Evolutionary conservation across 1,139 yeast genomes (phyloP), one percentile per base, ranked within the genome.

Genomic region (Zygoascus meyerae): DNA sequence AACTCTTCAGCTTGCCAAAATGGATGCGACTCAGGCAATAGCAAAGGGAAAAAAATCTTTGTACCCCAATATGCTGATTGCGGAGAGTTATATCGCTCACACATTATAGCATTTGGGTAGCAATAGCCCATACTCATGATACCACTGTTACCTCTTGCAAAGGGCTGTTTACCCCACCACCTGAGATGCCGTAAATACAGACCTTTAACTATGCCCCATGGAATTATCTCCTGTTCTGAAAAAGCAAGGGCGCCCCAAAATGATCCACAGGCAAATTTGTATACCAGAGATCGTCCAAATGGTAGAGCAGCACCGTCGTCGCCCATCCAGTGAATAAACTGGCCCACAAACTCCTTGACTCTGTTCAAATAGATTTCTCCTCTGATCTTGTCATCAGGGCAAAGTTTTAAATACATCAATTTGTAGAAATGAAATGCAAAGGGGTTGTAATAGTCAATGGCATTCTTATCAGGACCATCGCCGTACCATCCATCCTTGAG

Each of bases 401-500:
- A 44, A 34, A 50, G 48, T 21, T 46, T 50, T n/a, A 50, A 48
- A 46, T 63, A 63, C 45, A 64, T 48, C 36, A 64, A 45, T 10
- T 61, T 59, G 45, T 62, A 64, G 44, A 55, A 63, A 42, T 64
- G 68, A 45, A 64, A 56, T 4, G 68, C 68, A 54, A 60, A 64
- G 9, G 63, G 58, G 49, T 63, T 61, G 46, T 64, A 64, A 47
- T 63, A 60, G 52, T 64, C 68, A 40, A 63, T 57, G 28, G 55
- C 53, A 28, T 52, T 49, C 40, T 59, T 55, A 39, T 49, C 49
- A 3, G 55, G 53, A 2, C 52, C 50, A 33, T 53, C 55, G 3
- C 67, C 65, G 45, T 63, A 64, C 67, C 66, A 64, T 1, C 67
- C 67, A 33, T 62, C 64, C n/a, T 50, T 52, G 14, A 62, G 46